phyloP scores from a whole-genome alignment of 2,329 filamentous ascomycete genomes.

The Tolypocladium inflatum region DNA sequence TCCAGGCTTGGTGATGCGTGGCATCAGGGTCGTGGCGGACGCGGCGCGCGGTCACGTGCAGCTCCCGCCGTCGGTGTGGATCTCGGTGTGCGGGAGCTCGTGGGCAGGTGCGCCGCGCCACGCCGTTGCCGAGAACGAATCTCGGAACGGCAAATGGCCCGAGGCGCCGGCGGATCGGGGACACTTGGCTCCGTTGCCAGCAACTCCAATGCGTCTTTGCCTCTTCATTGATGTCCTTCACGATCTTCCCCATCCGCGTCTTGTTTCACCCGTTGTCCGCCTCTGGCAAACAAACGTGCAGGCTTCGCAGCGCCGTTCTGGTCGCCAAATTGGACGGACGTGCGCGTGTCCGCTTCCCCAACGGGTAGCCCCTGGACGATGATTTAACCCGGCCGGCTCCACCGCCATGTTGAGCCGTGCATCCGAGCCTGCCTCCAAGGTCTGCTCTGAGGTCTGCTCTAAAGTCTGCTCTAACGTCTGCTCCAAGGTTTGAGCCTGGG shows the following conservation, averaged over 20 bases:
- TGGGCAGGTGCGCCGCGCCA: not conserved
- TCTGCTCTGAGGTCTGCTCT: no score
- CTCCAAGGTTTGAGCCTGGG: no score
- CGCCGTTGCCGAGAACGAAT: not conserved
- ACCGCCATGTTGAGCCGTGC: not conserved
- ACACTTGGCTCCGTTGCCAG: no score
- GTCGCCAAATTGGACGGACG: no score
- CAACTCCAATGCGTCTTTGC: no score
- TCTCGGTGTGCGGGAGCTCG: not conserved
- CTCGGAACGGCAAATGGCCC: not conserved
- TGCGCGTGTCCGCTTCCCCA: not conserved
- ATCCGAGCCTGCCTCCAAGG: no score
- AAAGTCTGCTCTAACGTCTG: no score
- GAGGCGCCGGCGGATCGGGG: not conserved
- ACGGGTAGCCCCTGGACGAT: not conserved
- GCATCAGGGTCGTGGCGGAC: not conserved
- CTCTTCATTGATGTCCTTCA: no score
- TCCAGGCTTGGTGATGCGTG: not conserved
- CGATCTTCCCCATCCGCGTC: no score
- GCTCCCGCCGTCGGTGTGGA: not conserved
- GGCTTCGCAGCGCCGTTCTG: no score
- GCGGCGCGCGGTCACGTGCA: slow-evolving; percentile 1
- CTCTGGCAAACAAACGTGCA: no score
- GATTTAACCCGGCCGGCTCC: not conserved
- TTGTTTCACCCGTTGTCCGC: no score